A percentile compares a stretch with the other conserved stretches of the same genome.
phyloP scores from a whole-genome alignment of 2,329 filamentous ascomycete genomes.

The Paecilomyces sp. region DNA sequence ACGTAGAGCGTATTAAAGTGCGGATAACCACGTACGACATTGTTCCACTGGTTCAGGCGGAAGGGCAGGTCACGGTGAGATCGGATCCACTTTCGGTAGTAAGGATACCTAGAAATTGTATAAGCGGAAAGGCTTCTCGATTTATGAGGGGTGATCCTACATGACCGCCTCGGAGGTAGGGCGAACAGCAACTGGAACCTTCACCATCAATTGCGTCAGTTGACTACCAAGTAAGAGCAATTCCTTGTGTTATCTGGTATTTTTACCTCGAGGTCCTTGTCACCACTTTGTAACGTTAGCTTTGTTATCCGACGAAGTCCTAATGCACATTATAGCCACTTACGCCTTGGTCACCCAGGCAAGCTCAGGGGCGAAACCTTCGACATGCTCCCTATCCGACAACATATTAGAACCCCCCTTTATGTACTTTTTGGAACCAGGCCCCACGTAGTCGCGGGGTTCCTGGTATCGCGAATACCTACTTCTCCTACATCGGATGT shows the following conservation, averaged over 20 bases:
- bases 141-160: not conserved
- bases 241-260: not conserved
- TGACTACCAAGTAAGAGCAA: not conserved
- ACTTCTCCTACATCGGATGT: not conserved
- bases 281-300: not conserved
- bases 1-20: not conserved
- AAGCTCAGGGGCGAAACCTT: not conserved
- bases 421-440: not conserved
- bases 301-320: not conserved
- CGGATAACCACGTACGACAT: not conserved
- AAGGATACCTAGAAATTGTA: not conserved
- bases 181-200: not conserved
- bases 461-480: not conserved
- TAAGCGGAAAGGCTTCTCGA: not conserved
- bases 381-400: not conserved
- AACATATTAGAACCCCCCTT: not conserved
- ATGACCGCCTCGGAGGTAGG: not conserved
- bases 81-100: not conserved
- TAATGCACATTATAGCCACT: not conserved
- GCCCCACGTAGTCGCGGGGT: not conserved
- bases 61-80: not conserved
- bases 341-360: not conserved
- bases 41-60: conserved; percentile 1
- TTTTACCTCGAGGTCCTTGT: not conserved
- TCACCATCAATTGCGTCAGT: not conserved